Evolutionary conservation across 176 grass and related monocot species (phyloP).

Genomic region (Cenchrus fungigraminus): DNA sequence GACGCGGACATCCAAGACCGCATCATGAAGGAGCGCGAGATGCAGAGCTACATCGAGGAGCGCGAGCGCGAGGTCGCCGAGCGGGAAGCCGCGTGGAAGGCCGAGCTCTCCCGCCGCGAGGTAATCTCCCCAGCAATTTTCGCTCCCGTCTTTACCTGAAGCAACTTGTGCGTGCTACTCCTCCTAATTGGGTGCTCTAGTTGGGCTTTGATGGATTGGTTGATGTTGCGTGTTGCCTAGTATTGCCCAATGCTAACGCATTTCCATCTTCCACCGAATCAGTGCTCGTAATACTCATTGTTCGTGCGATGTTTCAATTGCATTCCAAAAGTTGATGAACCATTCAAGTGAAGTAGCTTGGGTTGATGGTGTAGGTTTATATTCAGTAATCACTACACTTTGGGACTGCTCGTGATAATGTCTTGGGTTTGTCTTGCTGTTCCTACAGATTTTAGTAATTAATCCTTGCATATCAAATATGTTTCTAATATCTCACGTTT

Average conservation of each 20-base stretch:
- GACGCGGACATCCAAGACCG: constrained; percentile 98
- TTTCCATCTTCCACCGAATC: background rate
- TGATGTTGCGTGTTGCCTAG: background rate
- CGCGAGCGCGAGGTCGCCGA: constrained; percentile 98
- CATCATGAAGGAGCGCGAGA: constrained; percentile 98
- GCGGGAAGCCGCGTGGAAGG: constrained; percentile 96
- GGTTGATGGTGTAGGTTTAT: background rate
- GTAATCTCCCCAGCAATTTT: constrained; percentile 12
- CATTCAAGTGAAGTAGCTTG: background rate
- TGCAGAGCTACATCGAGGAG: constrained; percentile 99
- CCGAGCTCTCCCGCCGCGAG: constrained; percentile 97
- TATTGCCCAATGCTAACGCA: background rate
- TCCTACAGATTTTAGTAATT: background rate
- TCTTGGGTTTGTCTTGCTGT: background rate
- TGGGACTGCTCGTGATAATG: background rate
- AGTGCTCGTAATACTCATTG: background rate
- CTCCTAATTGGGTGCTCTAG: background rate
- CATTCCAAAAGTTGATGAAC: background rate
- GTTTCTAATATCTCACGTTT: background rate
- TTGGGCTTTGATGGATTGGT: background rate
- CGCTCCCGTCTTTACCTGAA: background rate
- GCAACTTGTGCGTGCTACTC: background rate
- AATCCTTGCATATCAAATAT: background rate
- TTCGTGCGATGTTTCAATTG: background rate
- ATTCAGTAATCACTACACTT: background rate